phyloP scores from a whole-genome alignment of 306 rosid genomes.

The Gastrolobium villosum region DNA sequence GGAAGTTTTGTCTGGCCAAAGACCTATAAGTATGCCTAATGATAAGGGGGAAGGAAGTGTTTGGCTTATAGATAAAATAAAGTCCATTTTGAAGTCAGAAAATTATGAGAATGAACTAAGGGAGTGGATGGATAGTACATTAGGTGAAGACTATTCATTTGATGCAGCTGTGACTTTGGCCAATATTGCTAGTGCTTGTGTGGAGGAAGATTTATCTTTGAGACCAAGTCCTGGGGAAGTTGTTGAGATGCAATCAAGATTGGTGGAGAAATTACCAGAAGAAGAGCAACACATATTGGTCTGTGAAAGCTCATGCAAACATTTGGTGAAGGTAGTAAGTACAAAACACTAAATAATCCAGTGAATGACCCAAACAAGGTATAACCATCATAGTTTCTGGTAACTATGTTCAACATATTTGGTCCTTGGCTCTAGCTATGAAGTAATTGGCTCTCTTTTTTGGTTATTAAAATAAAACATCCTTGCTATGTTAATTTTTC shows the following conservation, averaged over 20 bases:
- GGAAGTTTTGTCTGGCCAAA: slow-evolving; percentile 74
- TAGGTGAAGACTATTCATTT: slow-evolving; percentile 74
- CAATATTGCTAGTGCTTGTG: slow-evolving; percentile 76
- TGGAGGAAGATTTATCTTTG: slow-evolving; percentile 68
- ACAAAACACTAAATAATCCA: slow-evolving; percentile 51
- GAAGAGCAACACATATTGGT: slow-evolving; percentile 56
- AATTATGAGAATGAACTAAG: slow-evolving; percentile 64
- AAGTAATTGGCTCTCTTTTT: too few relatives aligned
- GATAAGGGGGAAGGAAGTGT: slow-evolving; percentile 61
- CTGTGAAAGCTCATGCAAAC: slow-evolving; percentile 80
- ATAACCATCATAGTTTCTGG: background rate
- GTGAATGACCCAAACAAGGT: background rate
- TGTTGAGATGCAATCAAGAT: slow-evolving; percentile 68
- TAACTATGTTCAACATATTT: background rate
- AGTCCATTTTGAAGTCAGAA: slow-evolving; percentile 61
- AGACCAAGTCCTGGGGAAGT: slow-evolving; percentile 78
- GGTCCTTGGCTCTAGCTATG: too few relatives aligned
- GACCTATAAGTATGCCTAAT: slow-evolving; percentile 65
- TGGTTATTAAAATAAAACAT: too few relatives aligned
- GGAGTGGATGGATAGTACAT: slow-evolving; percentile 82
- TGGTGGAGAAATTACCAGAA: slow-evolving; percentile 70
- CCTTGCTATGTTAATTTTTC: too few relatives aligned
- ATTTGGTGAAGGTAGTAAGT: slow-evolving; percentile 64
- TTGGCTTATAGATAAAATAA: slow-evolving; percentile 70
- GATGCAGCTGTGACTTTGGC: slow-evolving; percentile 71